These are phyloP conservation scores for carrot (Daucus carota) DNA, from an alignment of 129 eudicot genomes.

Conservation along the genomic window DNA sequence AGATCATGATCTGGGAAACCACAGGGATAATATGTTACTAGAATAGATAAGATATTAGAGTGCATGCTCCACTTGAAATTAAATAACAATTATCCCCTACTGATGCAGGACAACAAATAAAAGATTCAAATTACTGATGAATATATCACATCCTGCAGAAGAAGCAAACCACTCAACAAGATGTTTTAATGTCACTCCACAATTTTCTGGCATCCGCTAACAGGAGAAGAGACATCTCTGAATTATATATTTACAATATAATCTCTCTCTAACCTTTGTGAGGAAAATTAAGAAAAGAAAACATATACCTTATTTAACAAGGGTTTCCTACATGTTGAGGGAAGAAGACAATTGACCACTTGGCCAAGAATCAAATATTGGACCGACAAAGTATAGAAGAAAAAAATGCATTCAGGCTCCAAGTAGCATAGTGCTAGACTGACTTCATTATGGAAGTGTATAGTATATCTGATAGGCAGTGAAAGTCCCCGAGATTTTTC, in stretches of 20 bases:
- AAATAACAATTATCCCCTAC: not conserved
- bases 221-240: not conserved
- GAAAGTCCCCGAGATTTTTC: not conserved
- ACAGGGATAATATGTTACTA: constrained; percentile 18
- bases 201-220: not conserved
- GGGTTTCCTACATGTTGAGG: not conserved
- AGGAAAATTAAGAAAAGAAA: not conserved
- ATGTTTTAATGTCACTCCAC: not conserved
- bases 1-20: constrained; percentile 64
- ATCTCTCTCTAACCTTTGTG: not conserved
- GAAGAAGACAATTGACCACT: not conserved
- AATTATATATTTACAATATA: not conserved
- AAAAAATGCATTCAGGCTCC: not conserved
- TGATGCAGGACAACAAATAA: not conserved
- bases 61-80: constrained; percentile 6
- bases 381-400: not conserved
- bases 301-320: not conserved
- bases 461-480: not conserved
- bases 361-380: not conserved
- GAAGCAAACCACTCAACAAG: not conserved
- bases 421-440: not conserved
- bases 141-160: not conserved
- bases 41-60: not conserved
- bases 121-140: not conserved
- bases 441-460: not conserved